Evolutionary conservation across 2,329 filamentous ascomycete species (phyloP).

Genomic region (Aureobasidium vineae): DNA sequence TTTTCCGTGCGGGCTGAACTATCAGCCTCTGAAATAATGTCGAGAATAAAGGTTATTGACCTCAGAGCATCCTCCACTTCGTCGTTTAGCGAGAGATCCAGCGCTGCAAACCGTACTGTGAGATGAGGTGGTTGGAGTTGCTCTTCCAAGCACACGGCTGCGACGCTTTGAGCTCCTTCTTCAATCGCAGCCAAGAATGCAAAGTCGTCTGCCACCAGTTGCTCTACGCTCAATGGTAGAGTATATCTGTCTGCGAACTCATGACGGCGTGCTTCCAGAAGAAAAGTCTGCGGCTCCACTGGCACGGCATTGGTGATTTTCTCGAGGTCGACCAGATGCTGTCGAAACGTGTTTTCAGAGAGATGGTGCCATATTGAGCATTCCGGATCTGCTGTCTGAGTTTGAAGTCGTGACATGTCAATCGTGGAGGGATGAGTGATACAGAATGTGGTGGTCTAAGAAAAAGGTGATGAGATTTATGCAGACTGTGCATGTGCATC

Average conservation of each 20-base stretch:
- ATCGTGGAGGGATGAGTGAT: not conserved
- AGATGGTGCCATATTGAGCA: slow-evolving; percentile 9
- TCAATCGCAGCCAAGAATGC: slow-evolving; percentile 22
- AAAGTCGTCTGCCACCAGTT: slow-evolving; percentile 21
- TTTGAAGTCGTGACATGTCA: slow-evolving; percentile 17
- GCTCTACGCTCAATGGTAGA: not conserved
- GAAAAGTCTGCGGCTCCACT: slow-evolving; percentile 6
- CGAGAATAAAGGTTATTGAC: not conserved
- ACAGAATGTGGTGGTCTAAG: not conserved
- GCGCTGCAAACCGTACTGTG: slow-evolving; percentile 19
- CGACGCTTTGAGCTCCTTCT: slow-evolving; percentile 24
- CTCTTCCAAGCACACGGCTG: slow-evolving; percentile 19
- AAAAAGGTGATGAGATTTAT: not conserved
- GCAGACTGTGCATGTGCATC: not conserved
- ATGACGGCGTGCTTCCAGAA: not conserved
- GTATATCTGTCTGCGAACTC: not conserved
- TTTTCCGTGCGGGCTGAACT: not conserved
- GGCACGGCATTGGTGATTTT: slow-evolving; percentile 22
- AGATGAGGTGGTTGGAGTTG: not conserved
- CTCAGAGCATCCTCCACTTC: slow-evolving; percentile 11
- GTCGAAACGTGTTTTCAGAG: slow-evolving; percentile 8
- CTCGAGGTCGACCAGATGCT: slow-evolving; percentile 21
- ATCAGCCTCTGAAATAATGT: not conserved
- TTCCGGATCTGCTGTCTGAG: slow-evolving; percentile 2
- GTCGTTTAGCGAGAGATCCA: slow-evolving; percentile 11